A percentile compares a stretch with the other conserved stretches of the same genome.
These are phyloP conservation scores for Calonectria multiphialidica DNA, from an alignment of 2,329 filamentous ascomycete species.

Conservation along the genomic window DNA sequence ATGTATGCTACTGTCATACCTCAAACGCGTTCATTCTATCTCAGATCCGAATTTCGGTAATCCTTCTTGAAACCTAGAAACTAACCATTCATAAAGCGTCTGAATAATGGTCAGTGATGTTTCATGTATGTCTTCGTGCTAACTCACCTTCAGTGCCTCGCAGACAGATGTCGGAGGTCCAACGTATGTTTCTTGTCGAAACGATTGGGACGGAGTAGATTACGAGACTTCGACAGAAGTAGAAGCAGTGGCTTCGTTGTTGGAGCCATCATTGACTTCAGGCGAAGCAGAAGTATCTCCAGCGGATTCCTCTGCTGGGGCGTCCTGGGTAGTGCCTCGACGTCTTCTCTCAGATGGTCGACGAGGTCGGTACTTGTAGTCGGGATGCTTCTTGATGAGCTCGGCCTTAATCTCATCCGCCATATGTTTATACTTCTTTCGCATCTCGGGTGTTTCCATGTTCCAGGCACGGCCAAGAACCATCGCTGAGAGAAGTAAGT, in stretches of 20 bases:
- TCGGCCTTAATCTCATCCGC: conserved; percentile 47
- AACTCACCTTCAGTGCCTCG: no score
- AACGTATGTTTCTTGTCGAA: not conserved
- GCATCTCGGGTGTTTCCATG: conserved; percentile 44
- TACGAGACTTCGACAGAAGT: not conserved
- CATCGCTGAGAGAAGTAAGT: conserved; percentile 45
- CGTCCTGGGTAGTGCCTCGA: conserved; percentile 13
- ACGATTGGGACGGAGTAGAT: not conserved
- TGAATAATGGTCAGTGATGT: not conserved
- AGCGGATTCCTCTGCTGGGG: not conserved
- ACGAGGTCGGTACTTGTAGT: conserved; percentile 55
- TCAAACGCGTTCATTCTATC: not conserved
- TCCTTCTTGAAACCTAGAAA: not conserved
- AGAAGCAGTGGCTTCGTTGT: not conserved
- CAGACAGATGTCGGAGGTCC: not conserved
- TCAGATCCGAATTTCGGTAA: not conserved
- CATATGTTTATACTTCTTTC: conserved; percentile 48
- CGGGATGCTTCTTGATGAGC: conserved; percentile 46
- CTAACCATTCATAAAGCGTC: not conserved
- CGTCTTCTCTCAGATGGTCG: conserved; percentile 43
- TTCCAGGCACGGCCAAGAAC: conserved; percentile 54
- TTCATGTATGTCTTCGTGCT: not conserved
- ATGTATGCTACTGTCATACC: not conserved
- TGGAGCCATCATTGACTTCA: not conserved
- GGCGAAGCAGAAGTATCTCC: not conserved